phyloP scores from a whole-genome alignment of 805 yeast species.

The Saccharomycopsis olivae region DNA sequence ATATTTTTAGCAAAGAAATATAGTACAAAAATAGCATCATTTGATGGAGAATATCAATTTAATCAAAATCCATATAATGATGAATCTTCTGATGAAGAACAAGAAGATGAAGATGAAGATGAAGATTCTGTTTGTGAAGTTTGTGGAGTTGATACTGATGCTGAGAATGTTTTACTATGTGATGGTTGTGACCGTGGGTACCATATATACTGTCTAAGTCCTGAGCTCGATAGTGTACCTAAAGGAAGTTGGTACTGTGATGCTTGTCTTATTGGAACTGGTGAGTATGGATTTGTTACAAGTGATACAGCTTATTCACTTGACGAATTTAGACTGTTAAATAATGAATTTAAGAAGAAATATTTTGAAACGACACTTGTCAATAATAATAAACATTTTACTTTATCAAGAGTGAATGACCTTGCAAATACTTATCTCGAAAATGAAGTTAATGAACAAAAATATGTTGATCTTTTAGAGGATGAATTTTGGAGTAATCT shows the following conservation, averaged over 20 bases:
- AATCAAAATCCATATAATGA: conserved; percentile 19
- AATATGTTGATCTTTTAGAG: conserved; percentile 33
- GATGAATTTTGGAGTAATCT: conserved; percentile 56
- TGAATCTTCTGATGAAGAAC: conserved; percentile 11
- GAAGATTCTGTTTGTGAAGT: conserved; percentile 23
- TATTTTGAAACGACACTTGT: conserved; percentile 32
- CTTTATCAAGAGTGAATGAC: background rate
- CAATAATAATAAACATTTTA: conserved; percentile 20
- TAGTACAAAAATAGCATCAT: conserved; percentile 6
- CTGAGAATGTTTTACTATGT: conserved; percentile 44
- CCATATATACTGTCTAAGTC: conserved; percentile 59
- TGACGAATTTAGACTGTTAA: conserved; percentile 47
- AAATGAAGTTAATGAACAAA: conserved; percentile 23
- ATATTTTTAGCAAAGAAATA: conserved; percentile 23
- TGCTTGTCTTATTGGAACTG: conserved; percentile 75
- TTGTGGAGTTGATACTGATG: conserved; percentile 23
- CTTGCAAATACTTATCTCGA: conserved; percentile 62
- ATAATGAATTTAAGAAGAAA: conserved; percentile 36
- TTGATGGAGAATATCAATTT: conserved; percentile 12
- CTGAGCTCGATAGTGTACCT: conserved; percentile 44
- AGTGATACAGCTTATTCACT: conserved; percentile 43
- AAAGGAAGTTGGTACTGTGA: conserved; percentile 70
- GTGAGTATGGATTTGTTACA: conserved; percentile 82
- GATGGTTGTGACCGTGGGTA: conserved; percentile 63
- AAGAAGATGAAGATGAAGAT: conserved; percentile 21